Conservation (phyloP, 495 filamentous ascomycete species). For the Hyaloscypha hepaticicola region DNA sequence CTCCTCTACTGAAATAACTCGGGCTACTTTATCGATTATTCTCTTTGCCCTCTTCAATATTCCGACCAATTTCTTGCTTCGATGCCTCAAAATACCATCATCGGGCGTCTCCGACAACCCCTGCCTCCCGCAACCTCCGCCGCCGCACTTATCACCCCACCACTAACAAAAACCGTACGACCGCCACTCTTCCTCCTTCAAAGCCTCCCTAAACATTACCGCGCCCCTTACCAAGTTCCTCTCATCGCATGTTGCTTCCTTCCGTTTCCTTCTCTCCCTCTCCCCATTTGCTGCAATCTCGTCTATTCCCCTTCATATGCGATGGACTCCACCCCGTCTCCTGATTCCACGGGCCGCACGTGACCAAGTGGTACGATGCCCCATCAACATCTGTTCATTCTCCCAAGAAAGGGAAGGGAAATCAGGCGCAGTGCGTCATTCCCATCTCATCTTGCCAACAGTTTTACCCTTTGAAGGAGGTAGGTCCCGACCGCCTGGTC, state of each 20-base stretch:
- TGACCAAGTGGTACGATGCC: not conserved
- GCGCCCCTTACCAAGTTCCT: not conserved
- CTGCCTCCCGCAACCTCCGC: not conserved
- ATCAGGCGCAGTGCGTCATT: conserved; percentile 1
- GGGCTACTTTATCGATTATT: not conserved
- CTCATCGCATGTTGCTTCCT: too few species aligned
- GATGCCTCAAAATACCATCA: not conserved
- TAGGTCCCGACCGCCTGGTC: conserved; percentile 1
- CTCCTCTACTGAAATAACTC: too few species aligned
- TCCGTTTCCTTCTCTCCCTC: not conserved
- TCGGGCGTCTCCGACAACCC: not conserved
- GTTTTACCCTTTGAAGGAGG: not conserved
- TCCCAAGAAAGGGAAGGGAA: not conserved
- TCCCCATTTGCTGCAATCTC: not conserved
- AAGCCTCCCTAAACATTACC: conserved; percentile 2
- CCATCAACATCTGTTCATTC: conserved; percentile 1
- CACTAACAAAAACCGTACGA: not conserved
- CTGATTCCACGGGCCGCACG: not conserved
- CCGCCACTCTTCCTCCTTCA: not conserved
- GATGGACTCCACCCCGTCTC: not conserved
- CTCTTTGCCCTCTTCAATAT: not conserved
- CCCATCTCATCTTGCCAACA: not conserved
- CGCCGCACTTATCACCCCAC: conserved; percentile 2
- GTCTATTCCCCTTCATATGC: not conserved
- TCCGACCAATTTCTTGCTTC: not conserved